A percentile compares a stretch with the other conserved stretches of the same genome.
phyloP scores from a whole-genome alignment of 345 rosid genomes.

The Brassica rapa region DNA sequence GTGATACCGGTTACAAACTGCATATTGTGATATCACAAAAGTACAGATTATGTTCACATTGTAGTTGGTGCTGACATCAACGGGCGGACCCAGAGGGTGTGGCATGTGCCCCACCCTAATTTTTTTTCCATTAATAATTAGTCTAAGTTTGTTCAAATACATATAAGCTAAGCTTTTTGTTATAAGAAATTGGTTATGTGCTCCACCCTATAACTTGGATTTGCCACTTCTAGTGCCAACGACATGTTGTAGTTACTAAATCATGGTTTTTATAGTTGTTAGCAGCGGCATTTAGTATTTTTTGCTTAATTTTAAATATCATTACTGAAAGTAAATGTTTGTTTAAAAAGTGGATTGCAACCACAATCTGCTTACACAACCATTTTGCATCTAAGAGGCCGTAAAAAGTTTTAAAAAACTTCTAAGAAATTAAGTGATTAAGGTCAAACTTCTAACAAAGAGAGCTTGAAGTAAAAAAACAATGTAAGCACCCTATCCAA shows the following conservation, averaged over 20 bases:
- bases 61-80: slow-evolving; percentile 1
- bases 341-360: neutral
- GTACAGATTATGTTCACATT: neutral
- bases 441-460: neutral
- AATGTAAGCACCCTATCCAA: neutral
- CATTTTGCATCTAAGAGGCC: neutral
- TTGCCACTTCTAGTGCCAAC: neutral
- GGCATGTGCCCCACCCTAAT: no score
- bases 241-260: neutral
- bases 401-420: neutral
- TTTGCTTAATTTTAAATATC: neutral
- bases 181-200: no score
- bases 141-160: no score
- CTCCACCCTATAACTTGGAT: neutral
- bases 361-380: neutral
- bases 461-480: neutral
- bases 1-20: neutral
- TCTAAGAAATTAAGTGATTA: neutral
- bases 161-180: no score
- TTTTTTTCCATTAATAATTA: no score
- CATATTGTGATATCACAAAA: neutral
- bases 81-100: no score
- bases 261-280: neutral
- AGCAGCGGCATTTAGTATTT: neutral
- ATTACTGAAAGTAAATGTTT: neutral